A percentile compares a stretch with the other conserved stretches of the same genome.
Conservation (phyloP, 1,139 yeast species). For the Yamadazyma friedrichii region DNA sequence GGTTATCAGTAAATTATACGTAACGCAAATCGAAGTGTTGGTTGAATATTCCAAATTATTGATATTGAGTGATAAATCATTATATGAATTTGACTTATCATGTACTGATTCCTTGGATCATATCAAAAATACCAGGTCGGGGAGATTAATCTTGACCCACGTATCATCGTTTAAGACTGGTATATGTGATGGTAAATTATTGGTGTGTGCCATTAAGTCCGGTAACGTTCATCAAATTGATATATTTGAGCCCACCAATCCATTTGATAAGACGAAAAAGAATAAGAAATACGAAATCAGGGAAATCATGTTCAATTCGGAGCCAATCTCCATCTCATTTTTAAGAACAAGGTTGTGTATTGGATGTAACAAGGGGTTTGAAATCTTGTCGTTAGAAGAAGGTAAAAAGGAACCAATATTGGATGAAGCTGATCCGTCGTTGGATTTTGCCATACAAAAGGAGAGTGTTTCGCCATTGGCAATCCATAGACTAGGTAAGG, state of each 20-base stretch:
- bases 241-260: constrained; percentile 75
- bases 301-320: constrained; percentile 81
- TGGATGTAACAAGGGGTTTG: constrained; percentile 96
- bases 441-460: constrained; percentile 89
- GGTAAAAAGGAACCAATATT: constrained; percentile 72
- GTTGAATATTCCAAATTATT: constrained; percentile 88
- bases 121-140: constrained; percentile 66
- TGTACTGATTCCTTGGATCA: constrained; percentile 69
- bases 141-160: constrained; percentile 79
- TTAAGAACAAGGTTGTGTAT: constrained; percentile 85
- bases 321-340: constrained; percentile 89
- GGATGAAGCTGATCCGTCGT: constrained; percentile 95
- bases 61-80: constrained; percentile 76
- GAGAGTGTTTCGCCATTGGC: constrained; percentile 85
- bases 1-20: constrained; percentile 72
- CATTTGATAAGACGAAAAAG: constrained; percentile 50
- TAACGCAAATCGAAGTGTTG: constrained; percentile 86
- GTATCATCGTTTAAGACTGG: constrained; percentile 91
- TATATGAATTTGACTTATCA: constrained; percentile 77
- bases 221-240: constrained; percentile 74
- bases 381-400: constrained; percentile 82
- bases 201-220: constrained; percentile 87
- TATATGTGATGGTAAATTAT: constrained; percentile 81
- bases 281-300: constrained; percentile 68
- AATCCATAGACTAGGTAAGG: constrained; percentile 84